A percentile compares a stretch with the other conserved stretches of the same genome.
Conservation (phyloP, 2,329 filamentous ascomycete species). For the Magnaporthales sp. region DNA sequence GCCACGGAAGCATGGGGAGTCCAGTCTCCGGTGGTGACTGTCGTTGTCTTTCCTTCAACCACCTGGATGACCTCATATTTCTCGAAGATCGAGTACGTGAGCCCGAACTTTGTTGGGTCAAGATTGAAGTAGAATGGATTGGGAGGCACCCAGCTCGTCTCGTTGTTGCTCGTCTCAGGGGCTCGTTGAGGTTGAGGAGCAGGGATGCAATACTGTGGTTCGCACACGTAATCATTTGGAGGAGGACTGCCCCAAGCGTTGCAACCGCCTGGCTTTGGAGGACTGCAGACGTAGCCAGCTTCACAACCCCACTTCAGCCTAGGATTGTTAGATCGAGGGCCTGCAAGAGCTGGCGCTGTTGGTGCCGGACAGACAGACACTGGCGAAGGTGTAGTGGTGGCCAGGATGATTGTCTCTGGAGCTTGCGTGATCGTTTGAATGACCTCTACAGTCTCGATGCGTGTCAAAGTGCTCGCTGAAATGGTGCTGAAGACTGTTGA, state of each 20-base stretch:
- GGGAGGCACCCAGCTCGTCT: constrained; percentile 42
- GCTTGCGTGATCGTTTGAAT: constrained; percentile 5
- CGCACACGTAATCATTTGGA: constrained; percentile 35
- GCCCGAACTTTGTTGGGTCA: constrained; percentile 52
- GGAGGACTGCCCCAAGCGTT: constrained; percentile 42
- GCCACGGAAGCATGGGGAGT: constrained; percentile 37
- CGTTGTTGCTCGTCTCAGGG: constrained; percentile 22
- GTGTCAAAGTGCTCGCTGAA: constrained; percentile 3
- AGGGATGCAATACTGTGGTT: constrained; percentile 32
- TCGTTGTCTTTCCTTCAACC: constrained; percentile 27
- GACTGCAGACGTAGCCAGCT: constrained; percentile 44
- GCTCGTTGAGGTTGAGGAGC: constrained; percentile 32
- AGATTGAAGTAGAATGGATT: constrained; percentile 55
- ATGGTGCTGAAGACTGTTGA: constrained; percentile 8
- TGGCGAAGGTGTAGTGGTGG: constrained; percentile 22
- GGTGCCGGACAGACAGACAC: constrained; percentile 35
- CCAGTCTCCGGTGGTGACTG: constrained; percentile 47
- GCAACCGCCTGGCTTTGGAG: constrained; percentile 39
- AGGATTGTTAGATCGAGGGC: neutral
- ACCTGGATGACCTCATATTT: constrained; percentile 28
- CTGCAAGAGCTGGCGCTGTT: constrained; percentile 14
- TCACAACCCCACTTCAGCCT: constrained; percentile 41
- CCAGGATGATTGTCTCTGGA: constrained; percentile 8
- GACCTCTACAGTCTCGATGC: neutral
- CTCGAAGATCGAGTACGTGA: constrained; percentile 54